Evolutionary conservation across 352 stramenopile genomes (phyloP), one percentile per base, ranked within the genome.

Genomic region (Globisporangium parvum): DNA sequence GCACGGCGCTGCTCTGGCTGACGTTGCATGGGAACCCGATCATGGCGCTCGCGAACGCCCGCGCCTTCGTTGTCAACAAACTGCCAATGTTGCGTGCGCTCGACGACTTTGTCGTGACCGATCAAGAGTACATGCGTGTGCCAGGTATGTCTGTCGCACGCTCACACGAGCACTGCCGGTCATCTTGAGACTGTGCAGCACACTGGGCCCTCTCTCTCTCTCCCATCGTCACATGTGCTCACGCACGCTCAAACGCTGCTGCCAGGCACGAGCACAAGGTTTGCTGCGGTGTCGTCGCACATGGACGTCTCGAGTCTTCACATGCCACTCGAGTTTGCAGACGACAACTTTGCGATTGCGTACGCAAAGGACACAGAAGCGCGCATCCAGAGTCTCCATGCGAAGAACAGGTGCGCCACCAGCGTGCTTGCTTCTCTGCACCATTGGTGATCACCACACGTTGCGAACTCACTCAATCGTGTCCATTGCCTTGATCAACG

Each of bases 41-140:
- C 60, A 87, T 84, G 74, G 51, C 55, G 0, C 53, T 74, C 6
- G 63, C 63, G 24, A 79, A 83, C 39, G 70, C 79, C 14, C 79
- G 82, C 12, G 66, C 63, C 21, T 87, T 87, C 47, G 46, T 92
- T n/a, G 67, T 90, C 33, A 88, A 88, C 63, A 82, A 85, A 44
- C 62, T 92, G 12, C 72, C 70, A 0, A 72, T 70, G 14, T 62
- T 92, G 10, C 70, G 80, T 39, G 79, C 75, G 1, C 66, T 90
- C 17, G 78, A 92, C 42, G 67, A 79, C 35, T 73, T 78, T 41
- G 71, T 88, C 18, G 69, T 81, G 20, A 86, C 79, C 0, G 82
- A 92, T 48, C 58, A 76, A 46, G 80, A 91, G 49, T 61, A 80
- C 48, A 73, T 88, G 37, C 67, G 76, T 26, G 63, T 82, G 17